Base-by-base conservation (phyloP, 1,284 basidiomycete species). In the Apiotrichum gracile region DNA sequence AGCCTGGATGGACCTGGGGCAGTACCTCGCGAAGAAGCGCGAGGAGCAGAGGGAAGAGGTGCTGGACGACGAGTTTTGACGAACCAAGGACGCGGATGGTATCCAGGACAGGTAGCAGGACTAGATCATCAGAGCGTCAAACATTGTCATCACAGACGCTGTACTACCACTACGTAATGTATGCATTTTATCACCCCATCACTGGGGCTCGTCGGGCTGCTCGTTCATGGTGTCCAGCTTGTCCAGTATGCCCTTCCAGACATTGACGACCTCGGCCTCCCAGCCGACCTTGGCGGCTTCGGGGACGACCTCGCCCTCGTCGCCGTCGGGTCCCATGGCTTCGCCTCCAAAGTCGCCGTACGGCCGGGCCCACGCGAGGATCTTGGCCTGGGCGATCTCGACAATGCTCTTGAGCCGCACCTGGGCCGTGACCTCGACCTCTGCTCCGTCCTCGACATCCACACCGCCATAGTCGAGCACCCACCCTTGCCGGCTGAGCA, bases 311-410 rank as follows among this genome's bases (percentile, higher is more conserved):
- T 49, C 51, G 24, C 47, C 51, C 13, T 57, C 57, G 22, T 51
- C 56, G 2, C 53, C 59, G 14, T 52, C 48, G 12, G 52, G 51
- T 0, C 53, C 53, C 22, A 55, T 47, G 2, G 41, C 41, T 29
- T 54, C 52, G 21, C 66, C 64, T 4, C 56, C 52, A 46, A 70
- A 70, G 6, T 56, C 35, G 16, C 68, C 68, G 34, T 70, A 70
- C 10, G 59, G 58, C 47, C 67, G 53, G 10, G 64, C 64, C 68
- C 67, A 70, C 1, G 66, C 64, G 6, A 67, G 33, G 13, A 68
- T 19, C 49, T 62, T 65, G 24, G 61, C 59, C 14, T 62, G 50
- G 1, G 38, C 58, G 4, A 61, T 33, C 3, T 63, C 46, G 29
- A 67, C 55, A 16, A 70, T 64, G 17, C 61, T 63, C 33, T 57